A percentile compares a stretch with the other conserved stretches of the same genome.
These are phyloP conservation scores for Lasiosphaeriaceae sp. DNA, from an alignment of 495 filamentous ascomycete genomes.

Conservation along the genomic window DNA sequence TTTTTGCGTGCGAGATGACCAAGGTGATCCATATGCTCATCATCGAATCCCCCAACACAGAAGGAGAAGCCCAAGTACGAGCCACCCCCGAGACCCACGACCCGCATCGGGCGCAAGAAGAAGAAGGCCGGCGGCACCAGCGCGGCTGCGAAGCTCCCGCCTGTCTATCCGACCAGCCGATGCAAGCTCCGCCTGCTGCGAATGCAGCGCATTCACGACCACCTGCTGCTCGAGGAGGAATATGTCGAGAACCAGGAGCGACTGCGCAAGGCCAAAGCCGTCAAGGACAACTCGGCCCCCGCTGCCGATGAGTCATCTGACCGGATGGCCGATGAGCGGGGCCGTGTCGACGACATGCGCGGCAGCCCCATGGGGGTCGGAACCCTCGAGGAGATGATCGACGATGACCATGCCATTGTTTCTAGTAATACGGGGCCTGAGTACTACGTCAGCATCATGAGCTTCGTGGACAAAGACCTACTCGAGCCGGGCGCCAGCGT, in stretches of 20 bases:
- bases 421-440: conserved; percentile 96
- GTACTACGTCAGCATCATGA: conserved; percentile 99
- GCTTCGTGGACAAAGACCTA: conserved; percentile 98
- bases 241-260: conserved; percentile 99
- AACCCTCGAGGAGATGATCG: conserved; percentile 97
- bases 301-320: conserved; percentile 60
- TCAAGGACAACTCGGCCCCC: conserved; percentile 60
- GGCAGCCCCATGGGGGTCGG: conserved; percentile 98
- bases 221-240: conserved; percentile 93
- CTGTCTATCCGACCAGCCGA: conserved; percentile 89
- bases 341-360: conserved; percentile 96
- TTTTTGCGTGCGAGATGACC: conserved; percentile 1
- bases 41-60: conserved; percentile 46
- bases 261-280: conserved; percentile 82
- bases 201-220: conserved; percentile 98
- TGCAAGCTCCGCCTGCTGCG: conserved; percentile 96
- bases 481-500: conserved; percentile 96
- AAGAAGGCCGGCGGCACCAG: conserved; percentile 88
- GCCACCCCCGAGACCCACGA: conserved; percentile 92
- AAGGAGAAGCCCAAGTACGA: conserved; percentile 99
- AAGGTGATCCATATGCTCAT: conserved; percentile 17
- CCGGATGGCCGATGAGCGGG: conserved; percentile 89
- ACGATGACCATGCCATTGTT: conserved; percentile 99
- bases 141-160: conserved; percentile 89
- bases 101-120: conserved; percentile 97